Base-by-base conservation (phyloP, 169 alveolate species). In the Babesia bigemina region DNA sequence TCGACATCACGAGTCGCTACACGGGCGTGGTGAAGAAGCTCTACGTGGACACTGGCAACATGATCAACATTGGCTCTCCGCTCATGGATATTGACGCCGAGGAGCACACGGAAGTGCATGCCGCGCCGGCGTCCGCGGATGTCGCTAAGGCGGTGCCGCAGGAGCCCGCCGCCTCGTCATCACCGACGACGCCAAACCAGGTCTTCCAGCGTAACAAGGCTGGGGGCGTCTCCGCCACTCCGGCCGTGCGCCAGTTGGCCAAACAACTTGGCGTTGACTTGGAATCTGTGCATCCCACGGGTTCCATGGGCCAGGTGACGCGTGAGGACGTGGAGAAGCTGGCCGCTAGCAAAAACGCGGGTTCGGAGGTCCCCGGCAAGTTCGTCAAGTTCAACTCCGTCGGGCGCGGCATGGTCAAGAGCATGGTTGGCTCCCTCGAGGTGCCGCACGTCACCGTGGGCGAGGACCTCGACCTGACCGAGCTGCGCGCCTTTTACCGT, bases 1-100 rank as follows among this genome's bases (percentile, higher is more conserved):
- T 96, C 14, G 93, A 96, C 69, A 96, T 96, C 84, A 96, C 98
- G 33, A 91, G 97, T 45, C 92, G 95, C 33, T 93, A 89, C 79
- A 88, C 93, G 49, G 99, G 99, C n/a, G 81, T 87, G 52, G 87
- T 96, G 53, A 94, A 91, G 65, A 94, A 93, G 69, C 73, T 94
- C 21, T 86, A 93, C 79, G 93, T 86, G 49, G 74, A 89, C 52
- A 94, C 81, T 57, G 98, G 95, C 21, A 96, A 91, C 26, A 79
- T 90, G 10, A 86, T 92, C 36, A 87, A 86, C 47, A 74, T 93
- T 19, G 95, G 96, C 0, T 72, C 83, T 10, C 93, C 94, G 4
- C 88, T 93, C 71, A 84, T 92, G 78, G 96, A 92, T 75, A 87
- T 93, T 6, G 95, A 91, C 44, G 84, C 91, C 24, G 93, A 60